These are phyloP conservation scores for Gamarada debralockiae DNA, from an alignment of 495 filamentous ascomycete genomes.

Conservation along the genomic window DNA sequence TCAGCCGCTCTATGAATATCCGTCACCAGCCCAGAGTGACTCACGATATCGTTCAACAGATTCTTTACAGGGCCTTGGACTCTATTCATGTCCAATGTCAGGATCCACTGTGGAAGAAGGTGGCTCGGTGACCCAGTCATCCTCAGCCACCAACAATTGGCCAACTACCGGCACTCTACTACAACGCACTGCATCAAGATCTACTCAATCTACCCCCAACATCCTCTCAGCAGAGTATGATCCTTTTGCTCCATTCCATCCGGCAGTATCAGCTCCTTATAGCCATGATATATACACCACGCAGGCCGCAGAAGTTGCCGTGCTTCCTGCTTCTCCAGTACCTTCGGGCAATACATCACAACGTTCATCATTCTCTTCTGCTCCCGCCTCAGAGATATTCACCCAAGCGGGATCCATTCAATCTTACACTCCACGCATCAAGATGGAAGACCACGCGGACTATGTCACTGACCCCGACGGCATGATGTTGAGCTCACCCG, in stretches of 20 bases:
- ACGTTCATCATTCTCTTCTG: conserved; percentile 35
- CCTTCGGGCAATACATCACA: conserved; percentile 28
- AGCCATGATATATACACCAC: conserved; percentile 45
- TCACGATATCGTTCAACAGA: conserved; percentile 18
- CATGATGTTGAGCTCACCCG: conserved; percentile 43
- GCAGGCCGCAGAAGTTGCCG: conserved; percentile 28
- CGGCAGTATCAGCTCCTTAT: conserved; percentile 33
- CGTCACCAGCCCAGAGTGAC: conserved; percentile 27
- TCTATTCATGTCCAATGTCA: conserved; percentile 22
- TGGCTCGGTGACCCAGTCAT: conserved; percentile 11
- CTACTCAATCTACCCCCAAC: conserved; percentile 32
- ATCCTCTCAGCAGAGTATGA: conserved; percentile 51
- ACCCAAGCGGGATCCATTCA: conserved; percentile 24
- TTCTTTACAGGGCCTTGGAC: conserved; percentile 20
- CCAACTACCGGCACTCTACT: conserved; percentile 11
- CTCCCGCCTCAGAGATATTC: conserved; percentile 37
- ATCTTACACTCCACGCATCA: conserved; percentile 45
- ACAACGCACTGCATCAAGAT: conserved; percentile 13
- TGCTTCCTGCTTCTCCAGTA: conserved; percentile 23
- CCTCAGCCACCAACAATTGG: conserved; percentile 20
- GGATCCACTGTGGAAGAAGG: conserved; percentile 15
- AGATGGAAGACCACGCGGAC: conserved; percentile 43
- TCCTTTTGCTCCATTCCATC: conserved; percentile 43
- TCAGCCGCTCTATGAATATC: conserved; percentile 27
- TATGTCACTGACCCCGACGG: conserved; percentile 36